These are phyloP conservation scores for Pseudocercospora vitis DNA, from an alignment of 2,329 filamentous ascomycete species.

Conservation along the genomic window DNA sequence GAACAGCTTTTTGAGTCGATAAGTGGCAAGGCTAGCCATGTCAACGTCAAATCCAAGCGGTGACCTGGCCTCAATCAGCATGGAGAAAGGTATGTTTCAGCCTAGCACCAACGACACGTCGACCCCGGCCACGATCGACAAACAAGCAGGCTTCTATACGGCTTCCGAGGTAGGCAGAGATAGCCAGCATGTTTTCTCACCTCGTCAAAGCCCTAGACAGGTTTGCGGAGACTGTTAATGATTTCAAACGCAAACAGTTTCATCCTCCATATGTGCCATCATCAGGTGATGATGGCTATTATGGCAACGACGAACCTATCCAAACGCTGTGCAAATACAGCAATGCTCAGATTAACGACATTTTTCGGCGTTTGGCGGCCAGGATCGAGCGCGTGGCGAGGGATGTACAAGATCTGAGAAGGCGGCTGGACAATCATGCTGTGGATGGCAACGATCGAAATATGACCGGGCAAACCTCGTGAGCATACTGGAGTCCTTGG, in stretches of 20 bases:
- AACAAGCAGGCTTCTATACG: not conserved
- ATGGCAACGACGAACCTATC: not conserved
- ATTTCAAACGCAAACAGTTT: not conserved
- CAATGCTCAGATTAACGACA: conserved; percentile 1
- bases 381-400: not conserved
- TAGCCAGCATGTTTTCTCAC: not conserved
- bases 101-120: too few relatives aligned
- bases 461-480: not conserved
- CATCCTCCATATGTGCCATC: too few relatives aligned
- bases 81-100: not conserved
- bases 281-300: too few relatives aligned
- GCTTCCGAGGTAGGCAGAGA: too few relatives aligned
- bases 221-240: not conserved
- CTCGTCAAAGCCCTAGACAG: not conserved
- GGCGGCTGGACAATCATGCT: not conserved
- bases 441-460: not conserved
- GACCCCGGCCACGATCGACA: not conserved
- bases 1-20: too few relatives aligned
- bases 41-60: too few relatives aligned
- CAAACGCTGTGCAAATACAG: not conserved
- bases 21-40: too few relatives aligned
- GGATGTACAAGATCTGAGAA: not conserved
- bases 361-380: not conserved
- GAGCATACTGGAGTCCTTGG: too few relatives aligned
- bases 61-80: not conserved